Evolutionary conservation across 1,284 basidiomycete species (phyloP), one percentile per base, ranked within the genome.

Genomic region (Trametes pubescens): DNA sequence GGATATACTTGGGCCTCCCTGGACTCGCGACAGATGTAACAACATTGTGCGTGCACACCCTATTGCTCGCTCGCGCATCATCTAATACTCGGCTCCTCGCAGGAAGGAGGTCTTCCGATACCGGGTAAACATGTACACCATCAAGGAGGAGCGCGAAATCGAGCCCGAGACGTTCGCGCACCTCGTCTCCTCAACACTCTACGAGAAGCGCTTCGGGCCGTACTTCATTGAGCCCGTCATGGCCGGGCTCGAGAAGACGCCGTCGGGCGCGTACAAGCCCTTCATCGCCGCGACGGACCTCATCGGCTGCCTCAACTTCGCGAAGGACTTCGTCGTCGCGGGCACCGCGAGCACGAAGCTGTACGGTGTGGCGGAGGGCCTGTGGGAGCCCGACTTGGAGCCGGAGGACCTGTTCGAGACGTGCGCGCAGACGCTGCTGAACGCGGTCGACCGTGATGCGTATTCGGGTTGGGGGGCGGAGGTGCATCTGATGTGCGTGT

Each of bases 361-460:
- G 71, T 99, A 92, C 75, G 98, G 98, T 90, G 91, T 98, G 71
- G 98, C 98, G 46, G 98, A 99, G 79, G 95, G 96, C 6, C 84
- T 99, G 46, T 99, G 98, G 98, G 97, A 99, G 79, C 95, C 96
- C 7, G 94, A 96, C 78, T 82, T 99, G 76, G 95, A 91, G 75
- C 89, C 96, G 14, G 98, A 99, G 76, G 98, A 99, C 78, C 82
- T 99, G 57, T 99, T 99, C 74, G 98, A 99, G 83, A 99, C 98
- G 13, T 96, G 99, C 73, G 95, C 95, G 24, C 98, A 99, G 79
- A 97, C 96, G 10, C 81, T 99, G 61, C 80, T 99, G 74, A 99
- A 97, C 72, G 95, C 96, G 10, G 91, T 99, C 43, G 98, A 99
- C 78, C 86, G 98, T 57, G 98, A 99, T 78, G 96, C 98, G 18